Conservation (phyloP, 2,329 filamentous ascomycete species). For the Stenocarpella maydis region DNA sequence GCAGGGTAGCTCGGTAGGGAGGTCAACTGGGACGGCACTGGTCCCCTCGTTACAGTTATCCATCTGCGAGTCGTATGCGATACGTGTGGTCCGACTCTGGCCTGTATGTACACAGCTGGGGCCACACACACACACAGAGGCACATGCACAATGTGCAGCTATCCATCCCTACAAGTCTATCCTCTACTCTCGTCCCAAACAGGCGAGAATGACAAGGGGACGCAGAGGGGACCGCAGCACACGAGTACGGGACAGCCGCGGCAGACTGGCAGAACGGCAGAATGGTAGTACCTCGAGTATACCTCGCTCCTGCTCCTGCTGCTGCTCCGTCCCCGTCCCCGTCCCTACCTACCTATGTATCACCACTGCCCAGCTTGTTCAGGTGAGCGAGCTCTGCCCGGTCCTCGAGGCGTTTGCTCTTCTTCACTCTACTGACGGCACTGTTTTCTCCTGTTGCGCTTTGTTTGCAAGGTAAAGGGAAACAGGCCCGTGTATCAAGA, state of each 20-base stretch:
- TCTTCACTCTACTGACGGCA: not conserved
- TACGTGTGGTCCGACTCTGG: constrained; percentile 10
- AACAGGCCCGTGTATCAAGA: not conserved
- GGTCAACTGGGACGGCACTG: not conserved
- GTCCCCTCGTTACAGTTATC: not conserved
- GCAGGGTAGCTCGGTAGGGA: constrained; percentile 20
- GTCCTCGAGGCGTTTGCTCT: constrained; percentile 10
- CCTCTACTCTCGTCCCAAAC: not conserved
- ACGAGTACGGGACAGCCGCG: not conserved
- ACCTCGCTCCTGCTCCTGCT: not conserved
- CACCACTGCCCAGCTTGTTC: constrained; percentile 11
- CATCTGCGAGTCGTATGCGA: not conserved
- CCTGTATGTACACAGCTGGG: not conserved
- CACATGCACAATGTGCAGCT: constrained; percentile 16
- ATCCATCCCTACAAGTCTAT: constrained; percentile 22
- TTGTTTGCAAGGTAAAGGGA: not conserved
- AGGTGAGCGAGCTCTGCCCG: not conserved
- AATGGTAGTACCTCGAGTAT: not conserved
- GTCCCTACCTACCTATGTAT: constrained; percentile 25
- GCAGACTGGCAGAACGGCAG: not conserved
- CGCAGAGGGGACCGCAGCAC: not conserved
- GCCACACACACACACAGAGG: not conserved
- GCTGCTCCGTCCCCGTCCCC: not conserved
- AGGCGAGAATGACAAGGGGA: constrained; percentile 10
- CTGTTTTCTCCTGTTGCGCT: not conserved